phyloP scores from a whole-genome alignment of 2,329 filamentous ascomycete species.

The Paraphaeosphaeria sporulosa region DNA sequence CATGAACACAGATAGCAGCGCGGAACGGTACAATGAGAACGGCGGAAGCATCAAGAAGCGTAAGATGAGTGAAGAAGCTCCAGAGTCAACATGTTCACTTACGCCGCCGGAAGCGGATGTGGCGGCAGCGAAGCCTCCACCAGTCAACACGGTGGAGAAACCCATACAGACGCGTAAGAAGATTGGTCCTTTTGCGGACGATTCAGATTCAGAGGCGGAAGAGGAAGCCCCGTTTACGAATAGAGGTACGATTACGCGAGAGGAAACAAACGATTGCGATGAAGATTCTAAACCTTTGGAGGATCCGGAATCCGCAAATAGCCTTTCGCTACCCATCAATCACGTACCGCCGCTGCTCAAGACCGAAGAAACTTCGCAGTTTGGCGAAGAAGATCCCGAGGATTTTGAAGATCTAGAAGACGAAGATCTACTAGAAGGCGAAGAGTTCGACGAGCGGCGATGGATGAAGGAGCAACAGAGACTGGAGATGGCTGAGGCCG shows the following conservation, averaged over 20 bases:
- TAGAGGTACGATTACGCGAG: constrained; percentile 32
- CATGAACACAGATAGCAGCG: constrained; percentile 26
- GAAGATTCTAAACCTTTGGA: constrained; percentile 33
- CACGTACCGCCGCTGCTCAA: constrained; percentile 43
- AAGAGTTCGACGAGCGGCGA: constrained; percentile 60
- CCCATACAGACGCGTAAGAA: constrained; percentile 38
- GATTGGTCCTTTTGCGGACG: constrained; percentile 72
- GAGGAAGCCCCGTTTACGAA: constrained; percentile 18
- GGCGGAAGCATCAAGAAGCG: constrained; percentile 53
- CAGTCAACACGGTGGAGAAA: constrained; percentile 19
- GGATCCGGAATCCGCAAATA: constrained; percentile 21
- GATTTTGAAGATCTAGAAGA: constrained; percentile 67
- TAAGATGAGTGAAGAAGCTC: constrained; percentile 46
- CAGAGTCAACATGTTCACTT: constrained; percentile 50
- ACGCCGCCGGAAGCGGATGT: constrained; percentile 30
- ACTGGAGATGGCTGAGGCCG: constrained; percentile 60
- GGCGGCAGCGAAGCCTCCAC: constrained; percentile 12
- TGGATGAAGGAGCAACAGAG: constrained; percentile 77
- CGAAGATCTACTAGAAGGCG: constrained; percentile 63
- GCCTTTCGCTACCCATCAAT: constrained; percentile 9
- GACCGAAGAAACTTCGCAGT: constrained; percentile 58
- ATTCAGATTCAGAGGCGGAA: constrained; percentile 69
- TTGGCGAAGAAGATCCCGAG: constrained; percentile 58
- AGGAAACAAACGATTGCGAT: constrained; percentile 18
- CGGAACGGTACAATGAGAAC: constrained; percentile 54